Percentiles rank a stretch among this genome's conserved stretches.
Conservation (phyloP, 352 stramenopile genomes). For the Globisporangium acanthophoron region DNA sequence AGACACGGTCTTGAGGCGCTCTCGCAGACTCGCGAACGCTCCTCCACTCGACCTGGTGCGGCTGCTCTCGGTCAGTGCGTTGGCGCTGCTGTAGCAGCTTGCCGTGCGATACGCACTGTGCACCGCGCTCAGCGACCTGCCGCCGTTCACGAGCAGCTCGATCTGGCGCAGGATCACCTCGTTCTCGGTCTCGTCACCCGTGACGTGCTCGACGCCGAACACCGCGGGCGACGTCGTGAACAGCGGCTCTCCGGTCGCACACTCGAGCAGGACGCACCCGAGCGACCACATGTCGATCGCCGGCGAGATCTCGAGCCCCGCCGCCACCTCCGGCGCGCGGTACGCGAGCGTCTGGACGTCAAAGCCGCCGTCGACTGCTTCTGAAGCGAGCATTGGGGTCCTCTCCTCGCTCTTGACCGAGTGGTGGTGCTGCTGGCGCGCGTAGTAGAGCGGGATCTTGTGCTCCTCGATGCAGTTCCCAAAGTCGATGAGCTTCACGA, state of each 20-base stretch:
- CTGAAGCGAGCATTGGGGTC: not conserved
- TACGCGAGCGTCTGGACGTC: constrained; percentile 76
- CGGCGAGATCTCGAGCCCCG: constrained; percentile 43
- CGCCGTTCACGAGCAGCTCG: constrained; percentile 27
- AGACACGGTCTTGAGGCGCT: constrained; percentile 26
- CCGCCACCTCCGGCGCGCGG: constrained; percentile 63
- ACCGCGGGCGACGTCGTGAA: constrained; percentile 25
- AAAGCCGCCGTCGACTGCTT: constrained; percentile 29
- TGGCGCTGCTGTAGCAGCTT: constrained; percentile 1
- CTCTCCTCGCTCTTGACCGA: no score
- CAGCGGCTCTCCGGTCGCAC: constrained; percentile 42
- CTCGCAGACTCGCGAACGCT: constrained; percentile 11
- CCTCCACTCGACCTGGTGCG: not conserved
- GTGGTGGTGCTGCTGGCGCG: constrained; percentile 8
- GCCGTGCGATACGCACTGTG: constrained; percentile 19
- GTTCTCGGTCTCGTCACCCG: constrained; percentile 17
- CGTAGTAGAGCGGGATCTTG: constrained; percentile 30
- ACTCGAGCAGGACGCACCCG: constrained; percentile 67
- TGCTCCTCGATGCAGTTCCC: constrained; percentile 57
- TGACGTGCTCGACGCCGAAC: not conserved
- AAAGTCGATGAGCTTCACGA: constrained; percentile 71
- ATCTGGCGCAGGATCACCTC: constrained; percentile 41
- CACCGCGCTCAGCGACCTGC: constrained; percentile 16
- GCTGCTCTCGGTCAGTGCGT: not conserved
- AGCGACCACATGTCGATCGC: constrained; percentile 81